Evolutionary conservation across 2,329 filamentous ascomycete species (phyloP).

Genomic region (Pseudodiploospora longispora): DNA sequence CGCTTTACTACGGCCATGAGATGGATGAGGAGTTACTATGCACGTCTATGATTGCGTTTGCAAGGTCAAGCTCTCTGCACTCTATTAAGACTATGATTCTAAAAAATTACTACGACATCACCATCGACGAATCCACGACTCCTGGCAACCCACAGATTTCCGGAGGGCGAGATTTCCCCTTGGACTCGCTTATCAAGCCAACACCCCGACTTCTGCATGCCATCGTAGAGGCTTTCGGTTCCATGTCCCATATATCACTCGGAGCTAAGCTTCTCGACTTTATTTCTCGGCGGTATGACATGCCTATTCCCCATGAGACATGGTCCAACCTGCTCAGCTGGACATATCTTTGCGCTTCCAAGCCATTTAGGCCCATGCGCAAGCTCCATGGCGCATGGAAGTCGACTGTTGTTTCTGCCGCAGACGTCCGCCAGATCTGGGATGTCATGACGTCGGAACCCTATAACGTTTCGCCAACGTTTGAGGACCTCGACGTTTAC

Average conservation of each 20-base stretch:
- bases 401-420: constrained; percentile 26
- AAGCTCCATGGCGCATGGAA: constrained; percentile 19
- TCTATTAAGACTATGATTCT: constrained; percentile 27
- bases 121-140: constrained; percentile 11
- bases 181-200: constrained; percentile 49
- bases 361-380: constrained; percentile 29
- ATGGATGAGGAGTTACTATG: constrained; percentile 33
- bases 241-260: constrained; percentile 52
- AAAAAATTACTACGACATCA: constrained; percentile 22
- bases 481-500: constrained; percentile 45
- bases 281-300: constrained; percentile 49
- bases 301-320: constrained; percentile 47
- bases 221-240: constrained; percentile 61
- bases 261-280: constrained; percentile 54
- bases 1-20: constrained; percentile 17
- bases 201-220: constrained; percentile 51
- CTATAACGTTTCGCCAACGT: constrained; percentile 47
- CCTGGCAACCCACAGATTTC: constrained; percentile 16
- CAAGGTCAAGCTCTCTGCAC: constrained; percentile 27
- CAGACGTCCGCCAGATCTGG: constrained; percentile 47
- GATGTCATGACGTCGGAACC: constrained; percentile 50
- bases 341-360: constrained; percentile 49
- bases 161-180: constrained; percentile 31
- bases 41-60: constrained; percentile 33
- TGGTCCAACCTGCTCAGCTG: constrained; percentile 64